phyloP scores from a whole-genome alignment of 2,329 filamentous ascomycete species.

The Thelonectria blattea region DNA sequence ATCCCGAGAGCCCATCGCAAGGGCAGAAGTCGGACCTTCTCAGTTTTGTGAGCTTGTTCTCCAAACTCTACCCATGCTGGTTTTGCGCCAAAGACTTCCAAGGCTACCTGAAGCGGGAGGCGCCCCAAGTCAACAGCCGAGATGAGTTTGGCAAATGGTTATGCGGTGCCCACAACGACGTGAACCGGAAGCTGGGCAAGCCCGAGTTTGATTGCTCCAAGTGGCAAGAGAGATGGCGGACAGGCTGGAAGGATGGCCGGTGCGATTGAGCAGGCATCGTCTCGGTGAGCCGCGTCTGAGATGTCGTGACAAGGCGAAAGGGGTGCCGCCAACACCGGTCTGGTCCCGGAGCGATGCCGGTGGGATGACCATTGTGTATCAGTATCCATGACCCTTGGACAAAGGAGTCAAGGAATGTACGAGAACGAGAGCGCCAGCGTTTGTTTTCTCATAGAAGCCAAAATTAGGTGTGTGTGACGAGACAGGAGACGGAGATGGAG shows the following conservation, averaged over 20 bases:
- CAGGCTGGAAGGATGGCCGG: slow-evolving; percentile 77
- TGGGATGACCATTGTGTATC: slow-evolving; percentile 6
- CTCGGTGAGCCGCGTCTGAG: slow-evolving; percentile 24
- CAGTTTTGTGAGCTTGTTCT: slow-evolving; percentile 80
- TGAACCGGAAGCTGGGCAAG: slow-evolving; percentile 91
- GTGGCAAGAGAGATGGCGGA: slow-evolving; percentile 96
- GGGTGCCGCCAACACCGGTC: neutral
- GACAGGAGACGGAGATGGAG: slow-evolving; percentile 8
- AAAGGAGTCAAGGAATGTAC: slow-evolving; percentile 3
- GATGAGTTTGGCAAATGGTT: slow-evolving; percentile 82
- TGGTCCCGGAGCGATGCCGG: neutral
- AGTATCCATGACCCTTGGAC: slow-evolving; percentile 13
- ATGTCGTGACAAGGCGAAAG: slow-evolving; percentile 6
- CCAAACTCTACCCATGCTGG: slow-evolving; percentile 93
- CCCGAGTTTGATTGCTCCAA: slow-evolving; percentile 83
- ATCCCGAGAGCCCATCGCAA: slow-evolving; percentile 72
- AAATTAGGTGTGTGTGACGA: neutral
- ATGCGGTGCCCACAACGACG: slow-evolving; percentile 85
- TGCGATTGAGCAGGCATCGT: slow-evolving; percentile 54
- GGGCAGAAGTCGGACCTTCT: slow-evolving; percentile 77
- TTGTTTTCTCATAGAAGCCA: neutral
- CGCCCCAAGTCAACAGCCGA: slow-evolving; percentile 63
- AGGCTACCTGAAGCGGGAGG: slow-evolving; percentile 75
- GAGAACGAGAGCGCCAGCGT: neutral
- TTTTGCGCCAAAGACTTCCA: slow-evolving; percentile 92